Evolutionary conservation across 1,139 yeast species (phyloP), one percentile per base, ranked within the genome.

Genomic region (Candida sanyaensis): DNA sequence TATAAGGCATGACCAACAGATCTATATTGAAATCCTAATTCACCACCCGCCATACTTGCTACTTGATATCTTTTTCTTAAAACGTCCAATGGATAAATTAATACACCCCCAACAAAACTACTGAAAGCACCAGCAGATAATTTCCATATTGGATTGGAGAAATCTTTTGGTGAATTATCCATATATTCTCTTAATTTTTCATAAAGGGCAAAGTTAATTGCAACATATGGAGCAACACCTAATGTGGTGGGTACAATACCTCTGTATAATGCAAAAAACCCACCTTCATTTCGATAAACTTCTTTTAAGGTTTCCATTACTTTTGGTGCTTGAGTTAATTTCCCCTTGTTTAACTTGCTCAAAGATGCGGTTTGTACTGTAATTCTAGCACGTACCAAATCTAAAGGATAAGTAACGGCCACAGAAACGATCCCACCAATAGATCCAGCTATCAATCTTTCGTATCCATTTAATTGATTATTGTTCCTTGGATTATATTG

Each of bases 221-320:
- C 97, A 39, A 90, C 97, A 60, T 92, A 93, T 1, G 99, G 98
- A 1, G 97, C 97, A 11, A 93, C 97, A 1, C 98, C 98, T 54
- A 89, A 68, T 2, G 92, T 82, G 0, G 99, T 92, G 6, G 98
- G 97, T 51, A 86, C 73, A 8, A 92, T 73, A 4, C 99, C 99
- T 47, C 93, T 76, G 62, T 89, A 93, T 17, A 92, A 73, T 0
- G 93, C 96, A 5, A 65, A 53, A 6, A 89, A 31, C 0, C 97
- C 97, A 28, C 99, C 98, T 67, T 93, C 99, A 13, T 77, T 78
- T 11, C 60, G 59, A 65, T 86, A 88, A 21, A 91, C 90, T 26
- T 77, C 73, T 37, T 58, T 59, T 47, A 88, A 66, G 2, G 91
- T 78, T 27, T 74, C 70, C 66, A 78, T 64, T 57, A 91, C 86